phyloP scores from a whole-genome alignment of 1,284 basidiomycete species.

The Boletus mariae region DNA sequence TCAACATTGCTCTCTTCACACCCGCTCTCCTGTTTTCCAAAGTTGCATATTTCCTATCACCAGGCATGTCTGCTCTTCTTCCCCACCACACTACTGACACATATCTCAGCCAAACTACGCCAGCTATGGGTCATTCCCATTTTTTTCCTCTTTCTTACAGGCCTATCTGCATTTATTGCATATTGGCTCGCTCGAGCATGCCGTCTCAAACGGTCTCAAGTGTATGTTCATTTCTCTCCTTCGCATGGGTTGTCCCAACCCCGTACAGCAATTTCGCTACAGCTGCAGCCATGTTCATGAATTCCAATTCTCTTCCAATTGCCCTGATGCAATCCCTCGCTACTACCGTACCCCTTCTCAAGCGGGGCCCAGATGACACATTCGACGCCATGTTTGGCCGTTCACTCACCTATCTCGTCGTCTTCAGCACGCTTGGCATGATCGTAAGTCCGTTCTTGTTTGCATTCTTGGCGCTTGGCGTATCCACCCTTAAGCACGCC shows the following conservation, averaged over 20 bases:
- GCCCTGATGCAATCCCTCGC: conserved; percentile 90
- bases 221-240: conserved; percentile 37
- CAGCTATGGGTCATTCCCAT: conserved; percentile 93
- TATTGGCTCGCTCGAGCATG: conserved; percentile 49
- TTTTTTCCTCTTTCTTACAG: conserved; percentile 71
- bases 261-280: conserved; percentile 71
- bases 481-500: background rate
- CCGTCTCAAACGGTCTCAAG: conserved; percentile 58
- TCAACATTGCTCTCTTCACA: conserved; percentile 89
- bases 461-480: background rate
- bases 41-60: conserved; percentile 79
- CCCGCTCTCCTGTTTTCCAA: conserved; percentile 92
- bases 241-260: background rate
- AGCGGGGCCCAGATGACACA: conserved; percentile 81
- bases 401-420: conserved; percentile 87
- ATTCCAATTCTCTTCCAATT: conserved; percentile 91
- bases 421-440: conserved; percentile 94
- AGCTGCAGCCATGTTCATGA: conserved; percentile 86
- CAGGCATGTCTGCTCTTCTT: conserved; percentile 41
- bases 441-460: conserved; percentile 47
- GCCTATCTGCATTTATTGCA: conserved; percentile 56
- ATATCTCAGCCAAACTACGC: conserved; percentile 60
- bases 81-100: conserved; percentile 1
- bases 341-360: conserved; percentile 77
- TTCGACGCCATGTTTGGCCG: conserved; percentile 87